These are phyloP conservation scores for Suillus ampliporus DNA, from an alignment of 768 basidiomycete genomes.

Conservation along the genomic window DNA sequence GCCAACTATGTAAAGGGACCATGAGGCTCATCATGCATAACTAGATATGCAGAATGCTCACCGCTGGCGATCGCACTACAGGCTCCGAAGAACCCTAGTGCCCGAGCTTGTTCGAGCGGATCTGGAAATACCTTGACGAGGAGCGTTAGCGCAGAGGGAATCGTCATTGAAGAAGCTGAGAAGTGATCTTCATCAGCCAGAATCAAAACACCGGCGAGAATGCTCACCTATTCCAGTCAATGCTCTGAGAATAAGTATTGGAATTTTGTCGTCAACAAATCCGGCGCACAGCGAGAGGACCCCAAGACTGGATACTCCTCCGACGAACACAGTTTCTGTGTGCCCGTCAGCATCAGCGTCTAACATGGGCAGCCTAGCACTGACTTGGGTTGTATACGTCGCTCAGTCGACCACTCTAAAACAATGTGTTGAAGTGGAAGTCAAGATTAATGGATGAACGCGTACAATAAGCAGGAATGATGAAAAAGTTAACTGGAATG, in stretches of 20 bases:
- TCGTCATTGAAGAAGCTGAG: constrained; percentile 51
- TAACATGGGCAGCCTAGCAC: constrained; percentile 7
- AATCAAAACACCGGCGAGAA: background rate
- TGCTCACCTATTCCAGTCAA: constrained; percentile 53
- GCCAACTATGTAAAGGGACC: constrained; percentile 32
- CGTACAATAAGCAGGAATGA: constrained; percentile 38
- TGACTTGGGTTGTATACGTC: constrained; percentile 49
- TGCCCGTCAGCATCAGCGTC: background rate
- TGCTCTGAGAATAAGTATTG: constrained; percentile 55
- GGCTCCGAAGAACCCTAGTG: constrained; percentile 53
- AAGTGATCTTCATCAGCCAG: constrained; percentile 5
- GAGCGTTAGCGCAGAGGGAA: constrained; percentile 54
- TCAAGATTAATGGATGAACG: background rate
- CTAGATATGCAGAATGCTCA: constrained; percentile 12
- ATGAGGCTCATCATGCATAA: background rate
- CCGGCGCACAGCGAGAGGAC: constrained; percentile 50
- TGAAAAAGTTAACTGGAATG: constrained; percentile 49
- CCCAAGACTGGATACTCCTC: constrained; percentile 49
- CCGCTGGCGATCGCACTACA: constrained; percentile 53
- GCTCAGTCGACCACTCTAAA: constrained; percentile 44
- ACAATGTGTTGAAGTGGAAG: background rate
- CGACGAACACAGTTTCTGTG: constrained; percentile 47
- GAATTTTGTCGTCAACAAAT: constrained; percentile 51
- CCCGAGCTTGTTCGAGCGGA: constrained; percentile 50
- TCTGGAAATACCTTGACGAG: constrained; percentile 57